Evolutionary conservation across 2,329 filamentous ascomycete species (phyloP), one percentile per base, ranked within the genome.

Genomic region (Cadophora sp.): DNA sequence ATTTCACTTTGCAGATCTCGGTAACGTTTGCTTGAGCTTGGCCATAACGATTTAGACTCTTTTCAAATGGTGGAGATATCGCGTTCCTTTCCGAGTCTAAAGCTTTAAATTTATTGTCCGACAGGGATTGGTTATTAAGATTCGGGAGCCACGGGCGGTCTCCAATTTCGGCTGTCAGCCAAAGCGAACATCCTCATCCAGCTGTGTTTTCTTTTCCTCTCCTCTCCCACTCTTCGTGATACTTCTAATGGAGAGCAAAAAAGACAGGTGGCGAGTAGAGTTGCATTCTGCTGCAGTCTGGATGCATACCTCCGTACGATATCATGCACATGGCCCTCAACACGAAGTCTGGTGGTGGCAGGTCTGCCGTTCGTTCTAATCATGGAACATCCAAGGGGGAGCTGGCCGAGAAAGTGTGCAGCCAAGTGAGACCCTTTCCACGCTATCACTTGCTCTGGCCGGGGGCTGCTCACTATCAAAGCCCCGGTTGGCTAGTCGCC

Each of bases 401-500:
- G 50, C 53, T 58, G 48, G 22, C 22, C 53, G 43, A 50, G 61
- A 56, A 56, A 24, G 27, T 62, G 60, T 58, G 65, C 48, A 62
- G n/a, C 20, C 33, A 36, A 51, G 62, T 61, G 45, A 66, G 66
- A 64, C 66, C 55, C 50, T 58, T 33, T 55, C n/a, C 24, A 36
- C 60, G 56, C 68, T 68, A 66, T 55, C 61, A 27, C n/a, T 51
- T 58, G n/a, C 9, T 65, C 33, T 59, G 53, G 43, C 59, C 18
- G 53, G 60, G 60, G 41, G 22, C 22, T 24, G 53, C 11, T 62
- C 22, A 14, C n/a, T n/a, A 9, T 62, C 22, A 68, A 66, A 47
- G 8, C 50, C 67, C 70, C 68, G 64, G 63, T 68, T 71, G 70
- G 70, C 62, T 64, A 27, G 53, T 30, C 13, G 6, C n/a, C n/a